phyloP scores from a whole-genome alignment of 495 filamentous ascomycete species.

The Tetracladium setigerum region DNA sequence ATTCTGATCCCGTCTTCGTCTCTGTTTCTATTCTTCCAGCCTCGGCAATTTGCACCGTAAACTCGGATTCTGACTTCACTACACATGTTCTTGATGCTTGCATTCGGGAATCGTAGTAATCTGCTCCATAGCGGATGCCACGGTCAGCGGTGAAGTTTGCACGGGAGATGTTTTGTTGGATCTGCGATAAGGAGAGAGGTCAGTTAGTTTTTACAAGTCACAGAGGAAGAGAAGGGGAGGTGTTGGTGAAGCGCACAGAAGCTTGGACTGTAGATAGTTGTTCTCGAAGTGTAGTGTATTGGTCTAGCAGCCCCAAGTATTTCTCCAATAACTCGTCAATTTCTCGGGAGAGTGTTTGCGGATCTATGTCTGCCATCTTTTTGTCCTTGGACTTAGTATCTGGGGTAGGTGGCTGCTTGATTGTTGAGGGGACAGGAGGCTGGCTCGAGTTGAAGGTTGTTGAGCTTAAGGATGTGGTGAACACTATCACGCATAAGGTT shows the following conservation, averaged over 20 bases:
- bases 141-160: constrained; percentile 63
- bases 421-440: no score
- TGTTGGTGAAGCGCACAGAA: constrained; percentile 30
- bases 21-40: neutral
- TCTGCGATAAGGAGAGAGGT: constrained; percentile 3
- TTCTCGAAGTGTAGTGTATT: constrained; percentile 55
- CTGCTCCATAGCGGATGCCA: constrained; percentile 54
- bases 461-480: no score
- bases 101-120: constrained; percentile 69
- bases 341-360: constrained; percentile 4
- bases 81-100: constrained; percentile 42
- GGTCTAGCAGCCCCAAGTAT: constrained; percentile 63
- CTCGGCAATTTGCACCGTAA: neutral
- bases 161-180: constrained; percentile 50
- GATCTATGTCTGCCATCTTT: neutral
- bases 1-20: neutral
- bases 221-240: neutral
- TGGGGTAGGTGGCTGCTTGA: no score
- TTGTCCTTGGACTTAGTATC: neutral
- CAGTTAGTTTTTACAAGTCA: no score
- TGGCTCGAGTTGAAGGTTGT: no score
- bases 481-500: no score
- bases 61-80: constrained; percentile 20
- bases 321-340: constrained; percentile 62
- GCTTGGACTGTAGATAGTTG: constrained; percentile 47